Evolutionary conservation across 164 flowering plant genomes (phyloP), one percentile per base, ranked within the genome.

Genomic region (Chloranthus sessilifolius): DNA sequence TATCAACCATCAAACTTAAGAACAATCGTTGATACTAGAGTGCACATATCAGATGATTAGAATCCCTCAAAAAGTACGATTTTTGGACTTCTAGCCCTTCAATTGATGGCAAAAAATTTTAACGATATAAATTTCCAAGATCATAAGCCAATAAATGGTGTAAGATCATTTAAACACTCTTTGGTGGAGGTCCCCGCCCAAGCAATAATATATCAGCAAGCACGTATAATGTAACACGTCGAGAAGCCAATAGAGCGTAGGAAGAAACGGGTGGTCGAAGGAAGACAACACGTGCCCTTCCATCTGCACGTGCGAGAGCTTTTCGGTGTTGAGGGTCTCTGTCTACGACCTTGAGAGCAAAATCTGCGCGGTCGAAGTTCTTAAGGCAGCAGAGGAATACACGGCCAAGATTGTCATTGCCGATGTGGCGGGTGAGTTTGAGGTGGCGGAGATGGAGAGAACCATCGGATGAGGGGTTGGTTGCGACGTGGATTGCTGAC

Each of bases 341-440:
- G 53, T 88, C 95, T 20, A 88, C 78, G 17, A 88, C 96, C 50
- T 88, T 88, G 19, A 86, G 78, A 3, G 97, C 97, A 60, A 81
- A 89, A 53, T 31, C 65, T 30, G 79, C 75, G 38, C 43, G 53
- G 22, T 69, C 75, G 62, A 52, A 56, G 62, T 76, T 83, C 11
- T 76, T 64, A 38, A 88, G 74, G 8, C 75, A 79, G 55, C 95
- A 88, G 22, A 76, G 79, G 58, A 68, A 85, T 40, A 85, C 95
- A 1, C 88, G 80, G 47, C 86, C 96, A 34, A 83, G 79, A 62
- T 88, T 75, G 7, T 91, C 96, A 38, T 75, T 50, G 53, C 96
- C 96, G 38, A 88, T 68, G 52, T 68, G 81, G 59, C 88, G 84
- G 46, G 79, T 22, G 42, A 88, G 84, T 44, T 81, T 79, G 29